Evolutionary conservation across 495 filamentous ascomycete species (phyloP).

Genomic region (Xylaria longipes): DNA sequence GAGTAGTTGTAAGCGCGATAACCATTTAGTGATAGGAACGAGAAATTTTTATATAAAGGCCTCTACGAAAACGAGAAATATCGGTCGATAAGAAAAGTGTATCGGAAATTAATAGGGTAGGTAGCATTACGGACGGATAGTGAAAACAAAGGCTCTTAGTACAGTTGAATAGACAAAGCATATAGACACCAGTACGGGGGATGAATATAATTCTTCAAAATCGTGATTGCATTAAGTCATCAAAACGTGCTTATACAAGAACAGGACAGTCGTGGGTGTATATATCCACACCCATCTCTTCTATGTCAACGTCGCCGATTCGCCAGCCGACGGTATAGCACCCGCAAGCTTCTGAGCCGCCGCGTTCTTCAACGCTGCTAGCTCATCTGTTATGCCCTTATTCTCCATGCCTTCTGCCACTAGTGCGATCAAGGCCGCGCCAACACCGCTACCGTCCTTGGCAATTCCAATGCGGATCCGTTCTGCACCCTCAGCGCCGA

Average conservation of each 20-base stretch:
- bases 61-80: not conserved
- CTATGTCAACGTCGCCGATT: conserved; percentile 38
- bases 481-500: conserved; percentile 75
- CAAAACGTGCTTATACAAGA: conserved; percentile 29
- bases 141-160: not conserved
- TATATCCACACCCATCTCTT: conserved; percentile 18
- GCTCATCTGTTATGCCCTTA: conserved; percentile 33
- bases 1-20: not conserved
- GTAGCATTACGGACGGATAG: not conserved
- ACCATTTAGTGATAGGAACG: not conserved
- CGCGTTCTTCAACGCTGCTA: conserved; percentile 31
- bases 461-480: conserved; percentile 89
- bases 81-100: not conserved
- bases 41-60: not conserved
- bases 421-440: conserved; percentile 88
- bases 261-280: not conserved
- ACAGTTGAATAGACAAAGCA: not conserved
- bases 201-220: conserved; percentile 26
- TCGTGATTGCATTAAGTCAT: conserved; percentile 34
- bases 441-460: conserved; percentile 91
- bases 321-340: conserved; percentile 32
- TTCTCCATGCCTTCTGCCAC: conserved; percentile 64
- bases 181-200: conserved; percentile 1
- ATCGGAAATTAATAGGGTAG: not conserved
- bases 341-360: conserved; percentile 28